A percentile compares a stretch with the other conserved stretches of the same genome.
Conservation (phyloP, 441 rosid genomes). For the Gossypium laxum region DNA sequence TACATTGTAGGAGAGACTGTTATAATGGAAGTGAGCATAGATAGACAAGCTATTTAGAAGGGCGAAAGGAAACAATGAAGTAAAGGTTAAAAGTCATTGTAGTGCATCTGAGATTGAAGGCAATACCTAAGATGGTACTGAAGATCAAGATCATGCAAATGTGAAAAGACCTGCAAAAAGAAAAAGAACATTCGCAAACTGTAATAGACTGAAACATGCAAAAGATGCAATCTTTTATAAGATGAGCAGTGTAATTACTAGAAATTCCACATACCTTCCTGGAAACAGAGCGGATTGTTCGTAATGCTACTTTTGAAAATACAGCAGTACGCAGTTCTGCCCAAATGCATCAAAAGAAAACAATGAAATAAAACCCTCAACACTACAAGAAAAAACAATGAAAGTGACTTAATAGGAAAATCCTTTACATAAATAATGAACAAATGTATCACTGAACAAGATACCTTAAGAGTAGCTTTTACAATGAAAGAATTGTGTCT, state of each 20-base stretch:
- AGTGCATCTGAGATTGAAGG: constrained; percentile 11
- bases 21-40: constrained; percentile 1
- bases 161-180: constrained; percentile 61
- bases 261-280: constrained; percentile 45
- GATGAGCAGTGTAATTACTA: not conserved
- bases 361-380: not conserved
- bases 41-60: not conserved
- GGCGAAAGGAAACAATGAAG: not conserved
- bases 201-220: constrained; percentile 3
- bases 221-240: not conserved
- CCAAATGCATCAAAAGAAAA: not conserved
- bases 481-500: too few species aligned
- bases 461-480: too few species aligned
- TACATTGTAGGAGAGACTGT: not conserved
- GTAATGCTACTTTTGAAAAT: constrained; percentile 75
- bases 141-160: constrained; percentile 76
- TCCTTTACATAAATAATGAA: too few species aligned
- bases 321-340: constrained; percentile 81
- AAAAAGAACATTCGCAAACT: not conserved
- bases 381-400: too few species aligned
- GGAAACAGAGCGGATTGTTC: constrained; percentile 73
- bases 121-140: constrained; percentile 70
- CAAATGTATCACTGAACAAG: too few species aligned
- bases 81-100: not conserved
- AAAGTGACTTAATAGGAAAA: too few species aligned